phyloP scores from a whole-genome alignment of 768 basidiomycete species.

The Coprinopsis sp. region DNA sequence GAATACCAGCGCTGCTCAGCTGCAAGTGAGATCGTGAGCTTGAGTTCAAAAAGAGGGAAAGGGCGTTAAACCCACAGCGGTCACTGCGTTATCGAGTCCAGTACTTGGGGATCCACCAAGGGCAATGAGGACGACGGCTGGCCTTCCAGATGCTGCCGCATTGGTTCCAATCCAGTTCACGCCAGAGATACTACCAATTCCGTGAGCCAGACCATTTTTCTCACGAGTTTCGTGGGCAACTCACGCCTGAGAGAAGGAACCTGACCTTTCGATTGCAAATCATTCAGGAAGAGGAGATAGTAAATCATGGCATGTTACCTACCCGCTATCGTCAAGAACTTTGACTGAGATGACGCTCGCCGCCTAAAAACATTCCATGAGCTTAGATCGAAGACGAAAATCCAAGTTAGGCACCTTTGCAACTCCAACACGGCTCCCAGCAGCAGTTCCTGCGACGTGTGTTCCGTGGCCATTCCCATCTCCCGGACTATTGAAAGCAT shows the following conservation, averaged over 20 bases:
- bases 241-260: conserved; percentile 9
- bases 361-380: conserved; percentile 4
- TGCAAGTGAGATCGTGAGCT: conserved; percentile 4
- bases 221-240: background rate
- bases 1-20: conserved; percentile 24
- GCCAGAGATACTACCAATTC: conserved; percentile 16
- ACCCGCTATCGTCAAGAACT: conserved; percentile 32
- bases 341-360: conserved; percentile 37
- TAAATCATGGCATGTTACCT: background rate
- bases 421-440: conserved; percentile 30
- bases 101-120: conserved; percentile 23
- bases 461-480: conserved; percentile 45
- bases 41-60: background rate
- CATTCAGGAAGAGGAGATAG: background rate
- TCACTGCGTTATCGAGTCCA: conserved; percentile 26
- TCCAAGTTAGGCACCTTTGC: conserved; percentile 20
- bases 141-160: conserved; percentile 13
- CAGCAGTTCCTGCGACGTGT: conserved; percentile 33
- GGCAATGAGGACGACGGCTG: conserved; percentile 27
- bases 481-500: conserved; percentile 4
- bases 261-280: conserved; percentile 1
- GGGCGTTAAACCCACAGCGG: background rate
- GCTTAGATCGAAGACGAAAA: background rate
- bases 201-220: background rate
- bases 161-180: conserved; percentile 22